These are phyloP conservation scores for Ambrosia trifida DNA, from an alignment of 129 eudicot genomes.

Conservation along the genomic window DNA sequence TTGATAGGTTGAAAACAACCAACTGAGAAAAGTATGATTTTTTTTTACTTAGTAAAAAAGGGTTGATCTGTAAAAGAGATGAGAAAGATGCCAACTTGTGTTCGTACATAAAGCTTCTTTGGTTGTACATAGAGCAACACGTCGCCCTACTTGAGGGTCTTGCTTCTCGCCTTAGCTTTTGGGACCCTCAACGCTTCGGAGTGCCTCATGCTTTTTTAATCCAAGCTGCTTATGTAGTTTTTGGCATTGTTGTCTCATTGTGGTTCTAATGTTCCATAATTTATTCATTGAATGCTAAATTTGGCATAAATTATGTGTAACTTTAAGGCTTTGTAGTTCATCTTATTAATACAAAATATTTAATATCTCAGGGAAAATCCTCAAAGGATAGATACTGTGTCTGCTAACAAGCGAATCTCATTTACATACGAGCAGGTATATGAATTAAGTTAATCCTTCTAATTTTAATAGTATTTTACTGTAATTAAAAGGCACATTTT, in stretches of 20 bases:
- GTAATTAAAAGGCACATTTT: constrained; percentile 7
- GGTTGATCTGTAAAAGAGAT: too few relatives aligned
- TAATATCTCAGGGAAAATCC: constrained; percentile 76
- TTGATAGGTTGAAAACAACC: too few relatives aligned
- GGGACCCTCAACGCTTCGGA: too few relatives aligned
- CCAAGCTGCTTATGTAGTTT: neutral
- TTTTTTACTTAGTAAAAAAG: too few relatives aligned
- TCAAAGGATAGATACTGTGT: constrained; percentile 82
- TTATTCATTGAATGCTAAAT: neutral
- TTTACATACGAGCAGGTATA: constrained; percentile 95
- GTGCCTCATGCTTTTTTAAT: too few relatives aligned
- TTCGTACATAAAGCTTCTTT: too few relatives aligned
- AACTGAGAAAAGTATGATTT: too few relatives aligned
- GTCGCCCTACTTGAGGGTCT: too few relatives aligned
- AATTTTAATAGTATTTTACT: constrained; percentile 14
- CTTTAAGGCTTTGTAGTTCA: constrained; percentile 8
- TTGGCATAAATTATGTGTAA: constrained; percentile 1
- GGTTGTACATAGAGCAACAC: too few relatives aligned
- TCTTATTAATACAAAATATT: neutral
- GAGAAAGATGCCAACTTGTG: too few relatives aligned
- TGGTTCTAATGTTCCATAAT: neutral
- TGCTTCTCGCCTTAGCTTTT: too few relatives aligned
- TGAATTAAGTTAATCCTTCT: neutral
- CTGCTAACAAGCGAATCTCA: constrained; percentile 80
- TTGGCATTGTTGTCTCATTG: neutral